phyloP scores from a whole-genome alignment of 768 basidiomycete species.

The Auriscalpium orientale region DNA sequence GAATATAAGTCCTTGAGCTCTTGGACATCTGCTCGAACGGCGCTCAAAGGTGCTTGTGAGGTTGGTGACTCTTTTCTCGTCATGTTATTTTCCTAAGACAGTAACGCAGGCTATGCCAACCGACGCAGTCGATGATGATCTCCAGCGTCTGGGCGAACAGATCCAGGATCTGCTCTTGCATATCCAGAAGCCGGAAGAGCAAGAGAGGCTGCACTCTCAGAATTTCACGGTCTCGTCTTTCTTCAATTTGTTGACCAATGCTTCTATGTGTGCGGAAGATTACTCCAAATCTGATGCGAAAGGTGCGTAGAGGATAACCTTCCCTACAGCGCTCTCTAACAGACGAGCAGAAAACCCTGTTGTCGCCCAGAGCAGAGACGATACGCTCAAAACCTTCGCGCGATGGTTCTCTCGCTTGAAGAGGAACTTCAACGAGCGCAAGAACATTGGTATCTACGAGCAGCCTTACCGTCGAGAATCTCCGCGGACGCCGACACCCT shows the following conservation, averaged over 20 bases:
- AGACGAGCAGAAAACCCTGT: no score
- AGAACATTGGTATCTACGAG: neutral
- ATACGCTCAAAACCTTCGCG: neutral
- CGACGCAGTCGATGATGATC: neutral
- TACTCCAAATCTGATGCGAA: neutral
- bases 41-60: neutral
- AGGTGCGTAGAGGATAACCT: neutral
- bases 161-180: neutral
- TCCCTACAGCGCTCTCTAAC: no score
- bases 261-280: slow-evolving; percentile 8
- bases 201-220: neutral
- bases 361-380: neutral
- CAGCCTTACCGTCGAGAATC: neutral
- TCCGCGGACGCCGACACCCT: neutral
- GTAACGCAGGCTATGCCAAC: neutral
- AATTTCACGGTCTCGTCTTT: neutral
- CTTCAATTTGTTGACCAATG: neutral
- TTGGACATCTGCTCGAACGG: neutral
- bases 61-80: neutral
- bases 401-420: neutral
- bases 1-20: neutral
- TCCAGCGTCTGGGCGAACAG: slow-evolving; percentile 1
- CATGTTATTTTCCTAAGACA: neutral
- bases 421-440: slow-evolving; percentile 4
- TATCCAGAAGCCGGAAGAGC: neutral